phyloP scores from a whole-genome alignment of 352 stramenopile genomes.

The Phytophthora cajani region DNA sequence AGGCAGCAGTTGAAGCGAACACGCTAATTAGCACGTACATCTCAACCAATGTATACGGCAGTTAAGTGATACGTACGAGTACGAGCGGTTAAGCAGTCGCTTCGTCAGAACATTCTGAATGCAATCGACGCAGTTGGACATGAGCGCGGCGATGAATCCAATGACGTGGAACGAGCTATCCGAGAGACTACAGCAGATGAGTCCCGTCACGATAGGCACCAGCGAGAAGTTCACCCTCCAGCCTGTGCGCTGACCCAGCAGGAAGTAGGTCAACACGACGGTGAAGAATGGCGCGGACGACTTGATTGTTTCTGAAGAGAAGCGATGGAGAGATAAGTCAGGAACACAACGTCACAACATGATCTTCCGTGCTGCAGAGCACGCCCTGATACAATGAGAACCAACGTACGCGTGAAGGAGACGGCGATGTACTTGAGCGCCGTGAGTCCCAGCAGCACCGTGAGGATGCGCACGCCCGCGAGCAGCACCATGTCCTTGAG shows the following conservation, averaged over 20 bases:
- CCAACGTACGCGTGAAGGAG: conserved; percentile 84
- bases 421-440: conserved; percentile 93
- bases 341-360: conserved; percentile 25
- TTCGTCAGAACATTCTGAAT: conserved; percentile 94
- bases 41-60: not conserved
- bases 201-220: conserved; percentile 84
- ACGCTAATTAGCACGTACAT: conserved; percentile 4
- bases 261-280: conserved; percentile 84
- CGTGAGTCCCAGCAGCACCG: conserved; percentile 89
- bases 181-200: conserved; percentile 88
- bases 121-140: conserved; percentile 93
- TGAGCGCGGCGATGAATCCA: conserved; percentile 88
- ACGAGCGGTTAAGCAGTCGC: conserved; percentile 80
- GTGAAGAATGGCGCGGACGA: conserved; percentile 93
- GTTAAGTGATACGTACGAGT: conserved; percentile 56
- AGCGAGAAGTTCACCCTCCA: conserved; percentile 87
- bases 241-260: conserved; percentile 84
- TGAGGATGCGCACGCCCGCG: conserved; percentile 84
- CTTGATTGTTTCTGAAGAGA: conserved; percentile 90
- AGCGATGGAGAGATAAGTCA: conserved; percentile 7
- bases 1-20: not conserved
- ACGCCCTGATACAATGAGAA: not conserved
- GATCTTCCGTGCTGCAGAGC: not conserved
- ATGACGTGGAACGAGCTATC: conserved; percentile 89
- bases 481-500: conserved; percentile 88